phyloP scores from a whole-genome alignment of 441 rosid species.

The Geranium incanum region DNA sequence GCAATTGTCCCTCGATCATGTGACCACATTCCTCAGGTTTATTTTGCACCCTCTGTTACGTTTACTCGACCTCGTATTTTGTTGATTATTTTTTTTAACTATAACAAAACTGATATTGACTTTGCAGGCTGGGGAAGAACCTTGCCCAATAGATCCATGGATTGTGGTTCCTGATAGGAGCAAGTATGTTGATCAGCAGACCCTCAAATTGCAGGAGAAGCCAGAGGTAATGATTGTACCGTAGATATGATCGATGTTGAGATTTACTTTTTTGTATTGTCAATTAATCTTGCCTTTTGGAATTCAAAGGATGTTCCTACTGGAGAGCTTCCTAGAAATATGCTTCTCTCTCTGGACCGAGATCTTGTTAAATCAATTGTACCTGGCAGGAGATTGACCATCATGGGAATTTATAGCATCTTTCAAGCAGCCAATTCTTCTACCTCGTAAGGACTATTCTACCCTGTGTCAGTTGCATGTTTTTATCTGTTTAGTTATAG shows the following conservation, averaged over 20 bases:
- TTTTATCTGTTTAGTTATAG: constrained; percentile 1
- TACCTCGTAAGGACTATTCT: constrained; percentile 42
- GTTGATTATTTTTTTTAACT: background rate
- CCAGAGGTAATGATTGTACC: constrained; percentile 55
- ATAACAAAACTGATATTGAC: background rate
- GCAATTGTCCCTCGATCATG: constrained; percentile 93
- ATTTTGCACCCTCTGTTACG: background rate
- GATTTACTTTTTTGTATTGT: constrained; percentile 4
- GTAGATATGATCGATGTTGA: constrained; percentile 1
- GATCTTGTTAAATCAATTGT: constrained; percentile 85
- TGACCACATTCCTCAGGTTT: constrained; percentile 83
- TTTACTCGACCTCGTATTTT: background rate
- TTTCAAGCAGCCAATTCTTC: constrained; percentile 76
- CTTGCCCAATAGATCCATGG: constrained; percentile 97
- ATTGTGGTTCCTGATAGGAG: constrained; percentile 88
- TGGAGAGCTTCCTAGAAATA: constrained; percentile 95
- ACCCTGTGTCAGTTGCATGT: background rate
- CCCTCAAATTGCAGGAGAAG: constrained; percentile 86
- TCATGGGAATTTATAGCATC: constrained; percentile 90
- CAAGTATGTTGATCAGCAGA: constrained; percentile 91
- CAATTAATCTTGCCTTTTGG: constrained; percentile 9
- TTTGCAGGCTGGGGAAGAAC: constrained; percentile 72
- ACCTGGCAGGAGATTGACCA: constrained; percentile 85
- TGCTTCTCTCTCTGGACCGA: constrained; percentile 87
- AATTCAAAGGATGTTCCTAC: constrained; percentile 83